phyloP scores from a whole-genome alignment of 2,329 filamentous ascomycete genomes.

The Exophiala bonariae region DNA sequence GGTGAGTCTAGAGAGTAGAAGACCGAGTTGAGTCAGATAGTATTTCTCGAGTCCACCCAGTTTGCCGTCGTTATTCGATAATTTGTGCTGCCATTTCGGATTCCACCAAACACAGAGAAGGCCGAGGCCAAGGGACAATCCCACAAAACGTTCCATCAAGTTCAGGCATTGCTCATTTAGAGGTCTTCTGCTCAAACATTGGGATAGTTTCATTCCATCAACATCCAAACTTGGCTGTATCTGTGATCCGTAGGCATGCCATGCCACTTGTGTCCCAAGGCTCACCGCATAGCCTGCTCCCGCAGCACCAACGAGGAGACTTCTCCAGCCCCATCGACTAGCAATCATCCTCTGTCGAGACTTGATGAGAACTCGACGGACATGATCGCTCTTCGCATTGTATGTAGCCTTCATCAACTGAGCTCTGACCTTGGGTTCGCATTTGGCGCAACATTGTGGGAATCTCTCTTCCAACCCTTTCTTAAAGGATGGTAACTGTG shows the following conservation, averaged over 20 bases:
- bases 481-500: constrained; percentile 68
- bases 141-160: constrained; percentile 17
- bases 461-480: constrained; percentile 76
- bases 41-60: constrained; percentile 45
- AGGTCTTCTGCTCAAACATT: constrained; percentile 10
- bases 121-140: constrained; percentile 40
- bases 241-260: constrained; percentile 40
- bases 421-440: constrained; percentile 71
- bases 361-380: constrained; percentile 72
- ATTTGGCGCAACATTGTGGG: constrained; percentile 82
- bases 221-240: constrained; percentile 9
- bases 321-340: constrained; percentile 43
- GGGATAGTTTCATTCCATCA: not conserved
- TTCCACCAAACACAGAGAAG: constrained; percentile 52
- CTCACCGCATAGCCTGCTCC: constrained; percentile 44
- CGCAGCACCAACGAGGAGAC: constrained; percentile 43
- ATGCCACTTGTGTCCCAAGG: constrained; percentile 43
- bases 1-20: constrained; percentile 44
- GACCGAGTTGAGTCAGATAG: constrained; percentile 47
- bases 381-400: constrained; percentile 77
- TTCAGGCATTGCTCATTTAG: constrained; percentile 16
- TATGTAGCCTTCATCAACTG: constrained; percentile 73
- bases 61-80: constrained; percentile 41
- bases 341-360: constrained; percentile 43
- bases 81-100: constrained; percentile 45